phyloP scores from a whole-genome alignment of 2,329 filamentous ascomycete genomes.

The Monosporascus sp. region DNA sequence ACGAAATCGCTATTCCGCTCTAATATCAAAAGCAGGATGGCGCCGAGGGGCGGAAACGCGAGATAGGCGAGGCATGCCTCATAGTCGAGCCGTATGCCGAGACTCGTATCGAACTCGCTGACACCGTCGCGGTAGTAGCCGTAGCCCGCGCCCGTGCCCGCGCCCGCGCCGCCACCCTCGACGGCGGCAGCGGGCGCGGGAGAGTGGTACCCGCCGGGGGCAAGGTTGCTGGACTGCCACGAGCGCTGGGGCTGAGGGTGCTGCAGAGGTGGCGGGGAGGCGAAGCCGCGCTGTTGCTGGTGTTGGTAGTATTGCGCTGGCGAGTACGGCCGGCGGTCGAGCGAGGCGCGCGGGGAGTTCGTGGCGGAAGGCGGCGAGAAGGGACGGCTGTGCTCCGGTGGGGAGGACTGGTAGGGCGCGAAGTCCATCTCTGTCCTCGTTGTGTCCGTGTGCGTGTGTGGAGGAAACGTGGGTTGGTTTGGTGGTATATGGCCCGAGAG shows the following conservation, averaged over 20 bases:
- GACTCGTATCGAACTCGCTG: constrained; percentile 84
- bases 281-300: constrained; percentile 36
- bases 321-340: constrained; percentile 52
- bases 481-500: too few relatives aligned
- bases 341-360: constrained; percentile 51
- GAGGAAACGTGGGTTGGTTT: not conserved
- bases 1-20: constrained; percentile 98
- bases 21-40: constrained; percentile 74
- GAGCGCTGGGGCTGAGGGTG: constrained; percentile 54
- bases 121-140: constrained; percentile 50
- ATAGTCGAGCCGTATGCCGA: constrained; percentile 80
- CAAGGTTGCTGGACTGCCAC: constrained; percentile 35
- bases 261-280: constrained; percentile 41
- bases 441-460: not conserved
- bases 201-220: not conserved
- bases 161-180: constrained; percentile 12
- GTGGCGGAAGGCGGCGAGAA: constrained; percentile 62
- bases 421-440: constrained; percentile 65
- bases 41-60: constrained; percentile 76
- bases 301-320: constrained; percentile 30
- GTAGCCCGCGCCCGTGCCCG: constrained; percentile 31
- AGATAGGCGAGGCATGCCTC: constrained; percentile 90
- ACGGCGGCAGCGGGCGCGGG: not conserved
- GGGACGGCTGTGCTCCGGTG: constrained; percentile 76
- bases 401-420: constrained; percentile 91